A percentile compares a stretch with the other conserved stretches of the same genome.
Conservation (phyloP, 2,329 filamentous ascomycete species). For the Proliferodiscus dingleyae region DNA sequence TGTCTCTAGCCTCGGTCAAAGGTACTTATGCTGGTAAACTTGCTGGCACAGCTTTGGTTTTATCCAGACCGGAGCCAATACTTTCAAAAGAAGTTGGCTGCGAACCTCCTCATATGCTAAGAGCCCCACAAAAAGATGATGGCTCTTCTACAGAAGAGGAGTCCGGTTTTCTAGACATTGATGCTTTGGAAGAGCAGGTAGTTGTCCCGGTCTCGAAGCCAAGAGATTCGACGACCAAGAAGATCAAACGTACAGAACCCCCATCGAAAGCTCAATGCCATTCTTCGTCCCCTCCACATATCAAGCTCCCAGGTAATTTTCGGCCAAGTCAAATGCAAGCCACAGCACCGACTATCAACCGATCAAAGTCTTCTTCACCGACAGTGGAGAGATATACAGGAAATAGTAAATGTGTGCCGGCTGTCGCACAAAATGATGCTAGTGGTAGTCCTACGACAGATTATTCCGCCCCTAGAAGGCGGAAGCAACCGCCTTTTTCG, state of each 20-base stretch:
- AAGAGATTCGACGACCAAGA: background rate
- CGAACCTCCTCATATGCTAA: background rate
- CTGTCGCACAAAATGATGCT: background rate
- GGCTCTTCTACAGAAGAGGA: constrained; percentile 2
- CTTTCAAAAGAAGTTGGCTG: background rate
- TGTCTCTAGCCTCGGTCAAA: constrained; percentile 14
- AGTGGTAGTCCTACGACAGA: background rate
- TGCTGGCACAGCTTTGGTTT: constrained; percentile 22
- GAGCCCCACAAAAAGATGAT: background rate
- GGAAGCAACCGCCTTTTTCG: too few species aligned
- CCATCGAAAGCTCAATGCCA: background rate
- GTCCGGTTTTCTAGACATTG: constrained; percentile 1
- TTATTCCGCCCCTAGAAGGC: too few species aligned
- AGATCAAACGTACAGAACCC: background rate
- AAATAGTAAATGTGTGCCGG: background rate
- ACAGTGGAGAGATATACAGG: background rate
- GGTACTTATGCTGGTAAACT: constrained; percentile 28
- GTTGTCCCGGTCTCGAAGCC: background rate
- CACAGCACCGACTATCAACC: too few species aligned
- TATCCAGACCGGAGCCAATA: constrained; percentile 12
- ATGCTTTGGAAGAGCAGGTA: background rate
- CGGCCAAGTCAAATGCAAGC: too few species aligned
- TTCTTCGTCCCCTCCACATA: background rate
- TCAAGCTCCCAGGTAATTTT: background rate
- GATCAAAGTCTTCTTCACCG: background rate